These are phyloP conservation scores for Parietaria judaica DNA, from an alignment of 306 rosid species.

Conservation along the genomic window DNA sequence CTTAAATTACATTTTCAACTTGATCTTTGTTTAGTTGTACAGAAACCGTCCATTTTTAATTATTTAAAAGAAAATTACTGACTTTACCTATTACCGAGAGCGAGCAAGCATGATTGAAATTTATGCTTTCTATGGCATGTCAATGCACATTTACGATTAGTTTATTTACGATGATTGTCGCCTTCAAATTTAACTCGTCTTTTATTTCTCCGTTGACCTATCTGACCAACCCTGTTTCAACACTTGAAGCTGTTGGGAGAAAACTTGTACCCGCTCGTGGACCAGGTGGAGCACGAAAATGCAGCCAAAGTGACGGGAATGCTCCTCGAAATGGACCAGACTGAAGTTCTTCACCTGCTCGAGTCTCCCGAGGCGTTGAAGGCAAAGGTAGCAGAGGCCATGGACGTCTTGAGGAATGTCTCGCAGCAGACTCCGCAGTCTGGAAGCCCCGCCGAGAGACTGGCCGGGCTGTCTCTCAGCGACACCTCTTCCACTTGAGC, in stretches of 20 bases:
- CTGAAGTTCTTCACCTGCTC: constrained; percentile 31
- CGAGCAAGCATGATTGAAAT: no score
- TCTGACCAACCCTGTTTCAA: no score
- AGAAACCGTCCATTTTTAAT: no score
- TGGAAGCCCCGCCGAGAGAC: constrained; percentile 19
- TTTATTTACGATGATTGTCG: no score
- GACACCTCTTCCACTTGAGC: constrained; percentile 18
- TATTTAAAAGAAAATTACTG: no score
- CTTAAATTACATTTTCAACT: no score
- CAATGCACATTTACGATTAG: not conserved
- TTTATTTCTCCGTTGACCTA: no score
- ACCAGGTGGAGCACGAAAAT: constrained; percentile 27
- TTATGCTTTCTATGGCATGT: not conserved
- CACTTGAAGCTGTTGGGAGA: constrained; percentile 26
- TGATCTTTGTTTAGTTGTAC: no score
- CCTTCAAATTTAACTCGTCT: no score
- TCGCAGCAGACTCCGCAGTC: constrained; percentile 26
- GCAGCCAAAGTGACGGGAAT: constrained; percentile 36
- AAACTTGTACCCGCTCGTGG: constrained; percentile 33
- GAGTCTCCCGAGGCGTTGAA: constrained; percentile 36
- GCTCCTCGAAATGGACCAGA: constrained; percentile 38
- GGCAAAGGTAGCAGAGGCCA: constrained; percentile 29
- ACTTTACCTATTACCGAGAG: no score
- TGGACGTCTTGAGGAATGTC: constrained; percentile 32
- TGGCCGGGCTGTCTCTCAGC: constrained; percentile 25